A percentile compares a stretch with the other conserved stretches of the same genome.
Evolutionary conservation across 352 stramenopile genomes (phyloP).

Genomic region (Pythium aristosporum): DNA sequence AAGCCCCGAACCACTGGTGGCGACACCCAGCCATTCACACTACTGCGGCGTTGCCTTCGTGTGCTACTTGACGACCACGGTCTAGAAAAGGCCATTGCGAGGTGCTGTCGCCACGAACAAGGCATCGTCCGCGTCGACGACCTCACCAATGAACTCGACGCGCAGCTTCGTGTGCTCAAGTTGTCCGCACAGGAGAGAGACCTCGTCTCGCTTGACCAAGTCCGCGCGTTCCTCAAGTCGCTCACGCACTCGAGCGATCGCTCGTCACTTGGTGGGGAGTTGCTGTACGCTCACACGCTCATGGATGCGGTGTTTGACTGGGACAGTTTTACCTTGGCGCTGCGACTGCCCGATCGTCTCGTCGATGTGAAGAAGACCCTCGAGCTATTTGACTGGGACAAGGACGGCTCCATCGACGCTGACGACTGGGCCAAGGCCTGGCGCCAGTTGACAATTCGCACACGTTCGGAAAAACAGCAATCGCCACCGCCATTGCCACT

Average conservation of each 20-base stretch:
- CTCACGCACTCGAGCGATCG: background rate
- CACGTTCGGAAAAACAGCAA: background rate
- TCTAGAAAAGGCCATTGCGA: conserved; percentile 7
- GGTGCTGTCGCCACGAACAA: conserved; percentile 10
- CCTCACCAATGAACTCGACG: background rate
- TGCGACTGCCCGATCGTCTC: conserved; percentile 39
- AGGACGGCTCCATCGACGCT: conserved; percentile 32
- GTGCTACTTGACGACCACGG: conserved; percentile 12
- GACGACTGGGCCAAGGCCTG: conserved; percentile 55
- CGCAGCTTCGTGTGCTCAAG: conserved; percentile 8
- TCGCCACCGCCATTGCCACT: conserved; percentile 9
- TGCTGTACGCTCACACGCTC: conserved; percentile 35
- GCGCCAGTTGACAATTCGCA: conserved; percentile 19
- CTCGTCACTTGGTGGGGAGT: background rate
- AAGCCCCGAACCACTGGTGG: background rate
- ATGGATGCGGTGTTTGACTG: conserved; percentile 56
- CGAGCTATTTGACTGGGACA: conserved; percentile 49
- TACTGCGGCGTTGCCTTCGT: conserved; percentile 12
- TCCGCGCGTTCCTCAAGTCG: conserved; percentile 7
- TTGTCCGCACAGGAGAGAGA: conserved; percentile 1
- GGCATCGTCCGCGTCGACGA: conserved; percentile 14
- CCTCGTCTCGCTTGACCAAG: background rate
- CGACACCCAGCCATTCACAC: background rate
- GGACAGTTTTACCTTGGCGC: conserved; percentile 20
- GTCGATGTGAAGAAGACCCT: conserved; percentile 46